phyloP scores from a whole-genome alignment of 2,329 filamentous ascomycete genomes.

The Didymella pomorum region DNA sequence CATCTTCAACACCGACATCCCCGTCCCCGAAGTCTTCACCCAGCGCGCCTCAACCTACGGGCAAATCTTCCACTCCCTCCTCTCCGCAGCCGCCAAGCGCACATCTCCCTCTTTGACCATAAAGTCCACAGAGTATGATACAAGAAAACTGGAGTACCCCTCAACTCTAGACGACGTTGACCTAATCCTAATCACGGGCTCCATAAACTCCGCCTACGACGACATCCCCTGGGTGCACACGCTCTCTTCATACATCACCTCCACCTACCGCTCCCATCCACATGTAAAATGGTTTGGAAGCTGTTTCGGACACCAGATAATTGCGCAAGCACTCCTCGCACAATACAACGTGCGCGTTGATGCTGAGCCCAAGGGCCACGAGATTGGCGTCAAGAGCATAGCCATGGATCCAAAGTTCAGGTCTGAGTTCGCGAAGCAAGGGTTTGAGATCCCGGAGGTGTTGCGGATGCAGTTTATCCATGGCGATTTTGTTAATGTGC shows the following conservation, averaged over 20 bases:
- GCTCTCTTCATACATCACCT: conserved; percentile 41
- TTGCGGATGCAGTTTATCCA: conserved; percentile 53
- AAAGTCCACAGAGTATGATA: conserved; percentile 48
- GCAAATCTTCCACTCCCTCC: conserved; percentile 39
- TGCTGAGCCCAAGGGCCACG: conserved; percentile 37
- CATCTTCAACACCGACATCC: conserved; percentile 45
- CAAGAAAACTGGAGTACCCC: conserved; percentile 49
- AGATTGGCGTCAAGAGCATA: conserved; percentile 39
- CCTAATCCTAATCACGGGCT: conserved; percentile 53
- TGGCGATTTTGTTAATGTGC: conserved; percentile 41
- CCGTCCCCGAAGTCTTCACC: conserved; percentile 34
- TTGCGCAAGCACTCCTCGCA: conserved; percentile 51
- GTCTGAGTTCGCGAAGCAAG: neutral
- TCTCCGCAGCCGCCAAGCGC: conserved; percentile 29
- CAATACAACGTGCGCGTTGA: conserved; percentile 38
- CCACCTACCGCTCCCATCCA: conserved; percentile 41
- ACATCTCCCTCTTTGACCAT: conserved; percentile 23
- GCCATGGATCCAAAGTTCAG: conserved; percentile 26
- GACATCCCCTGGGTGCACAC: conserved; percentile 36
- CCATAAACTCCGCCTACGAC: conserved; percentile 45
- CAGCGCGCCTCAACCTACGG: conserved; percentile 37
- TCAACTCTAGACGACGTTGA: conserved; percentile 40
- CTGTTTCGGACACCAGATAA: conserved; percentile 56
- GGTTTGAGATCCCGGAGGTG: conserved; percentile 12
- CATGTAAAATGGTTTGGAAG: conserved; percentile 54